Base-by-base conservation (phyloP, 257 asterid species). In the Petunia secreta region DNA sequence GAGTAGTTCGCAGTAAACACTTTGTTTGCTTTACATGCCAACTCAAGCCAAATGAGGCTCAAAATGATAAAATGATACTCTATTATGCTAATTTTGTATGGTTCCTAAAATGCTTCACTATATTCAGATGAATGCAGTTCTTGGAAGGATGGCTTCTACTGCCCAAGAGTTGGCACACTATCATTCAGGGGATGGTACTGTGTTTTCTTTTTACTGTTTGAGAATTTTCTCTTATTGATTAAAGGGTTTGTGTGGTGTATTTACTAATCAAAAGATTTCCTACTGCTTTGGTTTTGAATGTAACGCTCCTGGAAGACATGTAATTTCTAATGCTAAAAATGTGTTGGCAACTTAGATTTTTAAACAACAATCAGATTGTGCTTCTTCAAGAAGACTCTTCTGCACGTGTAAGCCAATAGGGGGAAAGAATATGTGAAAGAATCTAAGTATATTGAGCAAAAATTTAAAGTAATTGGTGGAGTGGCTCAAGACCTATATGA, bases 121-220 rank as follows among this genome's bases (percentile, higher is more conserved):
- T 80, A 77, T 58, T 75, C 75, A 94, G 99, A 93, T 92, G 96
- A 94, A 93, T 84, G 92, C 97, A 63, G 97, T 92, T 86, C 94
- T 96, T 69, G 98, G 92, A 81, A 89, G 92, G 86, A 90, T 96
- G 96, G 92, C 94, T 78, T 90, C 97, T 75, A 89, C 97, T 63
- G 93, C 98, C 38, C 97, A 96, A 81, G 97, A 96, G 85, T 84
- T 96, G 91, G 92, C 97, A 79, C 96, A 90, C 86, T 92, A 90
- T 91, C 99, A 96, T 86, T 96, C 99, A 4, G 99, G 99, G 82
- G 97, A 94, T 81, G 99, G 99, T 96, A 89, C 63, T 34, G 52
- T 40, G 37, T 84, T 83, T 57, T 83, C 78, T 79, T 73, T 80
- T 73, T 14, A 57, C 63, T 50, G 75, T 5, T 50, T 13, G 52